Base-by-base conservation (phyloP, 345 rosid genomes). In the Citrus unshiu region DNA sequence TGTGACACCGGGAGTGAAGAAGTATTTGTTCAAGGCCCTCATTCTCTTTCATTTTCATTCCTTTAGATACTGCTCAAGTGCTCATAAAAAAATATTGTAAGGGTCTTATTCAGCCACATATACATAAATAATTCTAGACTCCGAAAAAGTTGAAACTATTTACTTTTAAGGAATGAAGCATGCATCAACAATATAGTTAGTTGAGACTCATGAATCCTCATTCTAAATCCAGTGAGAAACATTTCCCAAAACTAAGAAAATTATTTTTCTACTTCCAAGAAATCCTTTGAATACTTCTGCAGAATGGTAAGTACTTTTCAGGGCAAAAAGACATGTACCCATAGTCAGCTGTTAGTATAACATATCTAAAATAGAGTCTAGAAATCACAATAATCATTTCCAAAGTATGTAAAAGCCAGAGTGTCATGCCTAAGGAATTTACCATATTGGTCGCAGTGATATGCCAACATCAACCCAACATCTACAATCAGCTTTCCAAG, bases 371-470 rank as follows among this genome's bases (percentile, higher is more conserved):
- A 59, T 29, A 34, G 34, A 56, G 40, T 13, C 61, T 4, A 61
- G 58, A 61, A 80, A 73, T 70, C 24, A 37, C 65, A 78, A 24
- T 16, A 67, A 40, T 29, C 34, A 54, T 40, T 49, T 12, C 51
- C 24, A 75, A 2, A 14, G 24, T 30, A 71, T 58, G n/a, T 49
- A 59, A 78, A 63, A 54, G 76, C 30, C 29, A 34, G 63, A 35
- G 73, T 66, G 34, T 65, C 59, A 59, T 13, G 72, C 25, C 35
- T 66, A 30, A 58, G 70, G 68, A 77, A 30, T 49, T 88, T 89
- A 93, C 99, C 98, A 78, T 91, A 93, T 81, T 35, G 90, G 87
- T 92, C 97, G 37, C 99, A 95, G 83, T 95, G 99, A 87, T 87
- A 84, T 67, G 96, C 98, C 79, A 93, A 80, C 97, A 90, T 78